phyloP scores from a whole-genome alignment of 1,139 yeast genomes.

The Wickerhamiella infanticola region DNA sequence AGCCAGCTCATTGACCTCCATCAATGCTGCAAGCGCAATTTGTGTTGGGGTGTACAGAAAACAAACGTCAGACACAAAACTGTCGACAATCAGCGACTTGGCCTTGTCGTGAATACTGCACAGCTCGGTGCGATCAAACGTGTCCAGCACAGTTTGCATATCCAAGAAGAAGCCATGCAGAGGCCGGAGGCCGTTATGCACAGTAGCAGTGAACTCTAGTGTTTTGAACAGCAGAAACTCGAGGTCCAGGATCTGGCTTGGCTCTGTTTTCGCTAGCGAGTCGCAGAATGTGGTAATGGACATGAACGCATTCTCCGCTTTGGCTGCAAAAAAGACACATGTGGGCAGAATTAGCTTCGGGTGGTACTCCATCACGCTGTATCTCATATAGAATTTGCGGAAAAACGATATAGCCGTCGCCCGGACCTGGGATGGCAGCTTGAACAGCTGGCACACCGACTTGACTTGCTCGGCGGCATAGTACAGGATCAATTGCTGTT shows the following conservation, averaged over 20 bases:
- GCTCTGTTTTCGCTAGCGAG: constrained; percentile 11
- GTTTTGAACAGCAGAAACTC: constrained; percentile 68
- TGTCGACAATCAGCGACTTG: constrained; percentile 44
- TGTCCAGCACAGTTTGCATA: constrained; percentile 46
- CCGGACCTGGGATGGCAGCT: constrained; percentile 47
- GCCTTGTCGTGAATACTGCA: constrained; percentile 47
- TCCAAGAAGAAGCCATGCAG: constrained; percentile 87
- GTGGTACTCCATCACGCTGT: constrained; percentile 73
- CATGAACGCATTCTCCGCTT: constrained; percentile 79
- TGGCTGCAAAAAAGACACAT: constrained; percentile 80
- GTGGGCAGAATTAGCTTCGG: constrained; percentile 73
- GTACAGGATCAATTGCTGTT: constrained; percentile 45
- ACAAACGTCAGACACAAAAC: constrained; percentile 56
- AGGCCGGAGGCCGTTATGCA: constrained; percentile 79
- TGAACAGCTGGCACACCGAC: constrained; percentile 35
- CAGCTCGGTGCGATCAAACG: constrained; percentile 13
- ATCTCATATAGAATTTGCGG: constrained; percentile 59
- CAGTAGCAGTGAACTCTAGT: constrained; percentile 61
- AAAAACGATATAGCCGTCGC: constrained; percentile 82
- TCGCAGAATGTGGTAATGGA: constrained; percentile 71
- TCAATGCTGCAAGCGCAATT: constrained; percentile 75
- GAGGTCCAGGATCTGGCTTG: constrained; percentile 45
- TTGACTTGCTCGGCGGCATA: constrained; percentile 59
- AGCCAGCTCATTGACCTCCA: constrained; percentile 46
- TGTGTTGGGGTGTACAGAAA: constrained; percentile 88